A percentile compares a stretch with the other conserved stretches of the same genome.
These are phyloP conservation scores for Cladophialophora yegresii DNA, from an alignment of 2,329 filamentous ascomycete genomes.

Conservation along the genomic window DNA sequence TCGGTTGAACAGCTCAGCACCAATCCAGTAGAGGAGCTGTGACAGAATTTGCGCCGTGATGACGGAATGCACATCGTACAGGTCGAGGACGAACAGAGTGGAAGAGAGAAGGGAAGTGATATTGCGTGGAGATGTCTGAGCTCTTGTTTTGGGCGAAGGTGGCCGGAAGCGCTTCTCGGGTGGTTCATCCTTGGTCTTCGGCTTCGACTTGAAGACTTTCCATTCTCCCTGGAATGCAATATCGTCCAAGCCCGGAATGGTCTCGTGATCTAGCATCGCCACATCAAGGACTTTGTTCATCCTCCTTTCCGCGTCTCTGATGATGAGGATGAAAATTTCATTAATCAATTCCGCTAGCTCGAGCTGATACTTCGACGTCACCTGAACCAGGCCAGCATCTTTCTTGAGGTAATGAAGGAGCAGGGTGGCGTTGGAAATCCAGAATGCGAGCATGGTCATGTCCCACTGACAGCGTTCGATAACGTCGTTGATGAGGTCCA, in stretches of 20 bases:
- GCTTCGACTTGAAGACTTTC: conserved; percentile 93
- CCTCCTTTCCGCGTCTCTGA: conserved; percentile 89
- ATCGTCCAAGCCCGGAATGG: conserved; percentile 94
- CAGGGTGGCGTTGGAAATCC: conserved; percentile 95
- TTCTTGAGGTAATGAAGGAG: conserved; percentile 97
- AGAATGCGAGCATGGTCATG: conserved; percentile 98
- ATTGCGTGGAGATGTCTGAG: conserved; percentile 89
- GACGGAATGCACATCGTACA: conserved; percentile 98
- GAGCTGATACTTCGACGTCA: conserved; percentile 85
- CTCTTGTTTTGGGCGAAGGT: conserved; percentile 87
- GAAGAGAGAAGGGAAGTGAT: conserved; percentile 94
- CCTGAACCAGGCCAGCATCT: conserved; percentile 75
- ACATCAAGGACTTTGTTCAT: conserved; percentile 93
- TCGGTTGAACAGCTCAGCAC: conserved; percentile 93
- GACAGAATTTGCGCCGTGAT: conserved; percentile 89
- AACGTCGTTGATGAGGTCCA: conserved; percentile 92
- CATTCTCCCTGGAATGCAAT: conserved; percentile 97
- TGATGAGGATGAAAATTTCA: conserved; percentile 97
- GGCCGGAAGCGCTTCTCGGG: conserved; percentile 87
- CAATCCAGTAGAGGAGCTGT: conserved; percentile 93
- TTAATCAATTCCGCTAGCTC: conserved; percentile 94
- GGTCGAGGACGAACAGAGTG: conserved; percentile 91
- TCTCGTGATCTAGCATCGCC: conserved; percentile 96
- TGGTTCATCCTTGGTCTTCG: conserved; percentile 83
- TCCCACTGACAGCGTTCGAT: conserved; percentile 98